Base-by-base conservation (phyloP, 768 basidiomycete genomes). In the Auricularia cornea region DNA sequence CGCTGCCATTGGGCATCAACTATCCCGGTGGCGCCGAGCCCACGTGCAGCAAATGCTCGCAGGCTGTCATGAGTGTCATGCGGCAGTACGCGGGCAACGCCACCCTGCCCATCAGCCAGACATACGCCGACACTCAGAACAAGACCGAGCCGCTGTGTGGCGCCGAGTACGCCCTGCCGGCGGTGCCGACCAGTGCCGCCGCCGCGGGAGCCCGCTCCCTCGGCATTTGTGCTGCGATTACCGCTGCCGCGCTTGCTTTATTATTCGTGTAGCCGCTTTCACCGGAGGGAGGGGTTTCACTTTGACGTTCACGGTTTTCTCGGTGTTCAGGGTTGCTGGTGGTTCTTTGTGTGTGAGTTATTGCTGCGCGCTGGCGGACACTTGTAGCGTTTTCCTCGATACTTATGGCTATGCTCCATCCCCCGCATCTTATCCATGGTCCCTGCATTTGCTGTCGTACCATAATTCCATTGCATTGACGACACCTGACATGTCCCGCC, bases 1-100 rank as follows among this genome's bases (percentile, higher is more conserved):
- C 77, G 38, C 79, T 93, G 12, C 86, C 87, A 3, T 79, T 87
- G 12, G 89, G 86, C 14, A 74, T 78, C 28, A 26, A 30, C 14
- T 48, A 20, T 6, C 44, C 44, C 20, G 23, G 6, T 11, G 54
- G 30, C 26, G 28, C 26, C 2, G 26, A 28, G 28, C 54, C 54
- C 26, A 28, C 26, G 26, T 57, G 54, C 26, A 29, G 28, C 2
- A 28, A 26, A 3, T 57, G 54, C 30, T 20, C 26, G 28, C 54
- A 57, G 54, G 28, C 26, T 4, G 54, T 57, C 12, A 57, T 57
- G 54, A 26, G 54, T 26, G 30, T 31, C 14, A 28, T 57, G 54
- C 54, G 28, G 26, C 23, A 30, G 14, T 57, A 30, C 8, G 54
- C 54, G 54, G 54, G 54, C 54, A 57, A 57, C 26, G 54, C 26